phyloP scores from a whole-genome alignment of 345 rosid genomes.

The Psidium friedrichsthalianum region DNA sequence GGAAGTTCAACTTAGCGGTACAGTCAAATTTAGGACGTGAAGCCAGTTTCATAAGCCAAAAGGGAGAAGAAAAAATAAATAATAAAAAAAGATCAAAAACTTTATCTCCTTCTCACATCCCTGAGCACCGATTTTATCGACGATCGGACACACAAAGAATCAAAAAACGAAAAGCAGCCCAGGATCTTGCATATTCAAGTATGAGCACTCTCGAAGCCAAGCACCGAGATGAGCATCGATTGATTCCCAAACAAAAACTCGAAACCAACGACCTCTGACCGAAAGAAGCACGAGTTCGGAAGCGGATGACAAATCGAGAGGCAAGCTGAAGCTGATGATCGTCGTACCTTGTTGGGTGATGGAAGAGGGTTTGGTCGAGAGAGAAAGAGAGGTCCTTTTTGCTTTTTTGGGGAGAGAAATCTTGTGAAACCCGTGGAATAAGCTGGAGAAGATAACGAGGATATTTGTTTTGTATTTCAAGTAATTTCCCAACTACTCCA shows the following conservation, averaged over 20 bases:
- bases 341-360: not conserved
- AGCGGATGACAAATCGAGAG: not conserved
- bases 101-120: not conserved
- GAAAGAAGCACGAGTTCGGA: not conserved
- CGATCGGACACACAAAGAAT: not conserved
- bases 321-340: not conserved
- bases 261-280: not conserved
- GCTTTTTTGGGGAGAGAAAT: not conserved
- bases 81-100: not conserved
- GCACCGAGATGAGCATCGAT: not conserved
- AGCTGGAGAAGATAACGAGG: not conserved
- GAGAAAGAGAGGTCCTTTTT: slow-evolving; percentile 1
- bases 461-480: not conserved
- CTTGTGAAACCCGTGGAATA: not conserved
- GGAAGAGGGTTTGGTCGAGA: not conserved
- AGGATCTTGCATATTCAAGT: not conserved
- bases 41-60: slow-evolving; percentile 1
- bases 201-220: not conserved
- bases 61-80: not conserved
- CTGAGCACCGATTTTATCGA: not conserved
- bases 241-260: not conserved
- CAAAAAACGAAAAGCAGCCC: not conserved
- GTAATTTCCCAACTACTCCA: not conserved
- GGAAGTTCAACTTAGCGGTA: not conserved
- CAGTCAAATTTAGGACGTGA: not conserved